Conservation (phyloP, 1,284 basidiomycete species). For the Apiotrichum sp. region DNA sequence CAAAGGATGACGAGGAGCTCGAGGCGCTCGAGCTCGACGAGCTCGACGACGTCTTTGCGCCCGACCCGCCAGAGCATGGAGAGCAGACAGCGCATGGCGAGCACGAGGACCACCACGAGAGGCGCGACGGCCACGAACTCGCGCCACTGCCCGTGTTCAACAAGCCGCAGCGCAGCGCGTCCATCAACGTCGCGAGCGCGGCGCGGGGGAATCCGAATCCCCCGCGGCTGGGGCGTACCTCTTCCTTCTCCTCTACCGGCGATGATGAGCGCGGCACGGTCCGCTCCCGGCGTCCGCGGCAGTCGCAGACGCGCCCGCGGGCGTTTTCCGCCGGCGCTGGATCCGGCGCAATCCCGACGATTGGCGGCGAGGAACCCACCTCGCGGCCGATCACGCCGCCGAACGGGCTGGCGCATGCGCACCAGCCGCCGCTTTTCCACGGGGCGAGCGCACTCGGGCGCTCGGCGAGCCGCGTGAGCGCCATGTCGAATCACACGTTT, state of each 20-base stretch:
- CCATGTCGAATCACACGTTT: conserved; percentile 15
- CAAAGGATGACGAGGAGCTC: not conserved
- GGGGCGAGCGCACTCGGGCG: conserved; percentile 7
- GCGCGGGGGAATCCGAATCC: not conserved
- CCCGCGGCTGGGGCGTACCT: not conserved
- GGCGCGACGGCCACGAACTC: conserved; percentile 1
- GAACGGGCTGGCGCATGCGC: not conserved
- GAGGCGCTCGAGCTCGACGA: not conserved
- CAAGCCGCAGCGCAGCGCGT: not conserved
- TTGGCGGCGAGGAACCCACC: not conserved
- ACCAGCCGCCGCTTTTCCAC: not conserved
- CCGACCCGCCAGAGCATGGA: not conserved
- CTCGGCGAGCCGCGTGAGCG: conserved; percentile 12
- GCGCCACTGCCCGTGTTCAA: conserved; percentile 7
- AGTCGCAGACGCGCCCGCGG: conserved; percentile 1
- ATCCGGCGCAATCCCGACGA: conserved; percentile 3
- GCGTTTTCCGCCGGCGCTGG: conserved; percentile 11
- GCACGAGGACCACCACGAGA: not conserved
- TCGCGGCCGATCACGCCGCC: not conserved
- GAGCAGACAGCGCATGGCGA: too few species aligned
- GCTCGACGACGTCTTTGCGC: not conserved
- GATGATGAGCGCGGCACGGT: too few species aligned
- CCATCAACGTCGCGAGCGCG: not conserved
- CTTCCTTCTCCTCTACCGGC: not conserved
- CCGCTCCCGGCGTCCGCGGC: not conserved